Evolutionary conservation across 2,329 filamentous ascomycete species (phyloP).

Genomic region (Neofusicoccum laricinum): DNA sequence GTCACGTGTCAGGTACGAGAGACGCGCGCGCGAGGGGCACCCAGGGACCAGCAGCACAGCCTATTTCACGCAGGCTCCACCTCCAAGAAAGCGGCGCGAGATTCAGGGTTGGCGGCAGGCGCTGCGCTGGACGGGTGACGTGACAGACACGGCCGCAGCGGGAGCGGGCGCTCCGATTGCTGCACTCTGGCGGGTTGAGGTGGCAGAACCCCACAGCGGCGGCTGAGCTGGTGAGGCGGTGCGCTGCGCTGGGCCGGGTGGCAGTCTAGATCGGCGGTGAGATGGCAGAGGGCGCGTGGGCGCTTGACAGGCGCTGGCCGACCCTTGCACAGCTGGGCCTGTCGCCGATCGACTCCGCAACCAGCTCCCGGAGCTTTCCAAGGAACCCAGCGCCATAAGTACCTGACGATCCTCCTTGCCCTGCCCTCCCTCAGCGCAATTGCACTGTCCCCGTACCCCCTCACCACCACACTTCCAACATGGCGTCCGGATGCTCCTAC

Average conservation of each 20-base stretch:
- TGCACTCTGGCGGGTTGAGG: neutral
- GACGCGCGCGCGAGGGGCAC: neutral
- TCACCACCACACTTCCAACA: neutral
- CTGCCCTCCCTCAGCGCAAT: neutral
- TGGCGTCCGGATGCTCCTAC: constrained; percentile 3
- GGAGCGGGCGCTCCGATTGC: constrained; percentile 2
- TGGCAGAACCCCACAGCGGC: neutral
- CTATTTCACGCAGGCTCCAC: constrained; percentile 2
- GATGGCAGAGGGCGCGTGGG: neutral
- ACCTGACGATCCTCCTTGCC: constrained; percentile 2
- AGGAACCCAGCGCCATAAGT: neutral
- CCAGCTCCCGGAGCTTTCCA: neutral
- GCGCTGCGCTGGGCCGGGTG: neutral
- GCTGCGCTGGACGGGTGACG: too few relatives aligned
- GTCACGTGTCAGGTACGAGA: constrained; percentile 6
- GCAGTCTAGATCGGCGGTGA: neutral
- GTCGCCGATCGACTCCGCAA: neutral
- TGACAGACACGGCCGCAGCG: neutral
- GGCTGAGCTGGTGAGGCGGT: neutral
- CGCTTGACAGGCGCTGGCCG: neutral
- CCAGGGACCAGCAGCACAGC: constrained; percentile 4
- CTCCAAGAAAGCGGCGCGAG: neutral
- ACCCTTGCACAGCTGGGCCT: neutral
- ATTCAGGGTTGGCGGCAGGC: neutral
- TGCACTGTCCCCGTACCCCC: neutral